These are phyloP conservation scores for Candida tammaniensis DNA, from an alignment of 805 yeast genomes.

Conservation along the genomic window DNA sequence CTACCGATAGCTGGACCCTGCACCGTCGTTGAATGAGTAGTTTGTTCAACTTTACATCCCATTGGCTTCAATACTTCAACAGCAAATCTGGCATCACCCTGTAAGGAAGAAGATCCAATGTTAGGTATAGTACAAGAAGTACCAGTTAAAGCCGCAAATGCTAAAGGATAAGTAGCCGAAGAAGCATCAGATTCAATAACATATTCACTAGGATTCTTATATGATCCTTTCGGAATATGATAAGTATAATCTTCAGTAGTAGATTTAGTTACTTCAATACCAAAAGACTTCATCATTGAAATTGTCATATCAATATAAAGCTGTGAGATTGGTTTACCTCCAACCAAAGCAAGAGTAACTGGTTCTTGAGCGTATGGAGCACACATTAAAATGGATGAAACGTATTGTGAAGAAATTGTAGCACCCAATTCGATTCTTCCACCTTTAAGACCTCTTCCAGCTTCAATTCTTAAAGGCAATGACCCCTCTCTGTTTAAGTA, in stretches of 20 bases:
- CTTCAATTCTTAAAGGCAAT: slow-evolving; percentile 70
- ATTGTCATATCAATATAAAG: slow-evolving; percentile 97
- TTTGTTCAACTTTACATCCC: slow-evolving; percentile 90
- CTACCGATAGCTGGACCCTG: slow-evolving; percentile 77
- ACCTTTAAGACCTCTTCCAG: slow-evolving; percentile 75
- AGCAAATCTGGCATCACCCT: slow-evolving; percentile 97
- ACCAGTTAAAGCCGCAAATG: slow-evolving; percentile 96
- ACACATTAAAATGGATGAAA: slow-evolving; percentile 92
- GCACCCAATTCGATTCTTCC: slow-evolving; percentile 94
- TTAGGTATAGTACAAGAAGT: slow-evolving; percentile 90
- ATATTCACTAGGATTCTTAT: slow-evolving; percentile 78
- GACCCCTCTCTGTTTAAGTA: slow-evolving; percentile 79
- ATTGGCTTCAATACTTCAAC: slow-evolving; percentile 87
- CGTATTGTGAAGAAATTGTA: slow-evolving; percentile 95
- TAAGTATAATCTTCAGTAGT: slow-evolving; percentile 77
- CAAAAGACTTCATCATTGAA: slow-evolving; percentile 90
- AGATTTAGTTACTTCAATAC: slow-evolving; percentile 71
- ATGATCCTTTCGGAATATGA: slow-evolving; percentile 81
- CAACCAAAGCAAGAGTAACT: slow-evolving; percentile 82
- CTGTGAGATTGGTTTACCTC: slow-evolving; percentile 96
- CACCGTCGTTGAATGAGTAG: slow-evolving; percentile 85
- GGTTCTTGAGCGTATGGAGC: slow-evolving; percentile 94
- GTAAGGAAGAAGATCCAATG: slow-evolving; percentile 87
- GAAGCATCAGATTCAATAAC: slow-evolving; percentile 96
- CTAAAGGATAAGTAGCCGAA: slow-evolving; percentile 95